Percentiles rank a stretch among this genome's conserved stretches.
These are phyloP conservation scores for Globisporangium irregulare DNA, from an alignment of 352 stramenopile species.

Conservation along the genomic window DNA sequence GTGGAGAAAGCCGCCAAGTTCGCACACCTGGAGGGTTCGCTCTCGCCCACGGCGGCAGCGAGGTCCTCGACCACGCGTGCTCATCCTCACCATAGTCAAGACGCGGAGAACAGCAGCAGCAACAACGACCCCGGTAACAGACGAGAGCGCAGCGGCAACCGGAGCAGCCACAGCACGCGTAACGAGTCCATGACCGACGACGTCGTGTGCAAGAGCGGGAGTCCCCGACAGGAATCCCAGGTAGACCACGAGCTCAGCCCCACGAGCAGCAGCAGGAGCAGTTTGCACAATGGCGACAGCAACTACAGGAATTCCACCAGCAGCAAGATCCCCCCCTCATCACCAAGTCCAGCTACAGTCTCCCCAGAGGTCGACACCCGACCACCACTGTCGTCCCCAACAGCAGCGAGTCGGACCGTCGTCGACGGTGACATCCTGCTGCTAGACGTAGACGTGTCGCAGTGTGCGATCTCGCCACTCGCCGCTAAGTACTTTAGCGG, in stretches of 20 bases:
- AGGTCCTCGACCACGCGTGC: background rate
- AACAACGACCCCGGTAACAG: background rate
- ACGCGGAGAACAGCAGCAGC: background rate
- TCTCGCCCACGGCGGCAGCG: constrained; percentile 6
- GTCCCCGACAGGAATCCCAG: background rate
- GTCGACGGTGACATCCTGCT: constrained; percentile 17
- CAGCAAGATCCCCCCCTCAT: background rate
- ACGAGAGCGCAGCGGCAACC: constrained; percentile 1
- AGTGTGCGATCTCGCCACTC: constrained; percentile 32
- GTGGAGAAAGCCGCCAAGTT: constrained; percentile 16
- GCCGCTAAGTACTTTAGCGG: constrained; percentile 35
- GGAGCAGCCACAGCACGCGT: constrained; percentile 25
- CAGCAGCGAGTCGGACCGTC: constrained; percentile 9
- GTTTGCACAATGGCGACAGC: background rate
- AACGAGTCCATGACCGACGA: constrained; percentile 29
- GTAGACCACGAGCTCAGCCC: constrained; percentile 21
- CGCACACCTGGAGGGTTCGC: constrained; percentile 7
- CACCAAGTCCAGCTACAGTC: constrained; percentile 14
- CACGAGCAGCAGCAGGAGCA: constrained; percentile 20
- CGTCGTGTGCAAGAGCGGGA: background rate
- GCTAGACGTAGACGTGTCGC: constrained; percentile 23
- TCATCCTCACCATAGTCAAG: background rate
- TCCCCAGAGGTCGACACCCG: background rate
- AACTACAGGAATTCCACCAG: constrained; percentile 12
- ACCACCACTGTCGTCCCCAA: no score